phyloP scores from a whole-genome alignment of 768 basidiomycete genomes.

The Piloderma croceum region DNA sequence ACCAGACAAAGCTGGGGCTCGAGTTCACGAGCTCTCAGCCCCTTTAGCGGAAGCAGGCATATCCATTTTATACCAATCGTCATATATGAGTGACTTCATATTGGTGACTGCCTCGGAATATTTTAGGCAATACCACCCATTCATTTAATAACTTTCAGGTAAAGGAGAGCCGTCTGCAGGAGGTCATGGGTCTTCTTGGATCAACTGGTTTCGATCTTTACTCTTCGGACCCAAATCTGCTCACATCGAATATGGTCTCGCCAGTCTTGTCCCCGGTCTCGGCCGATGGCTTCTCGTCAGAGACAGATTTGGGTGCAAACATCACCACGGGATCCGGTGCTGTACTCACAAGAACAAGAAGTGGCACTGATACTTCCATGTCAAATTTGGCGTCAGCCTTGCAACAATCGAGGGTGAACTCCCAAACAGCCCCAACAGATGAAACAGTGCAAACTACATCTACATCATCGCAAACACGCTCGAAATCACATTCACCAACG shows the following conservation, averaged over 20 bases:
- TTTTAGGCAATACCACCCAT: conserved; percentile 1
- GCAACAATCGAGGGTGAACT: not conserved
- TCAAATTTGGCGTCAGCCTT: not conserved
- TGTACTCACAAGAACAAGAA: conserved; percentile 45
- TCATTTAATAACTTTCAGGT: conserved; percentile 37
- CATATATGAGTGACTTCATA: conserved; percentile 79
- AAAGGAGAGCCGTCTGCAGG: conserved; percentile 56
- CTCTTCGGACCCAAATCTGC: conserved; percentile 37
- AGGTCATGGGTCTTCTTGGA: conserved; percentile 55
- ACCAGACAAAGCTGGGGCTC: conserved; percentile 62
- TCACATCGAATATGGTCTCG: conserved; percentile 24
- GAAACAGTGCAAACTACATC: conserved; percentile 7
- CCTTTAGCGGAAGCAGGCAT: conserved; percentile 73
- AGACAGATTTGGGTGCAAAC: conserved; percentile 24
- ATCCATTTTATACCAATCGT: conserved; percentile 77
- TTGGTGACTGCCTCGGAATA: conserved; percentile 47
- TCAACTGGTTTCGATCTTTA: conserved; percentile 64
- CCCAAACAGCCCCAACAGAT: too few relatives aligned
- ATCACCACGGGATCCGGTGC: conserved; percentile 32
- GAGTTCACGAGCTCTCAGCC: conserved; percentile 71
- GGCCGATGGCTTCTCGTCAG: conserved; percentile 22
- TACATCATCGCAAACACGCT: conserved; percentile 19
- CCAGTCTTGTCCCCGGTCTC: conserved; percentile 28
- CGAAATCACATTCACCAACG: conserved; percentile 49
- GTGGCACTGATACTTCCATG: conserved; percentile 28